Conservation (phyloP, 179 eudicot genomes). For the Silene coronaria region DNA sequence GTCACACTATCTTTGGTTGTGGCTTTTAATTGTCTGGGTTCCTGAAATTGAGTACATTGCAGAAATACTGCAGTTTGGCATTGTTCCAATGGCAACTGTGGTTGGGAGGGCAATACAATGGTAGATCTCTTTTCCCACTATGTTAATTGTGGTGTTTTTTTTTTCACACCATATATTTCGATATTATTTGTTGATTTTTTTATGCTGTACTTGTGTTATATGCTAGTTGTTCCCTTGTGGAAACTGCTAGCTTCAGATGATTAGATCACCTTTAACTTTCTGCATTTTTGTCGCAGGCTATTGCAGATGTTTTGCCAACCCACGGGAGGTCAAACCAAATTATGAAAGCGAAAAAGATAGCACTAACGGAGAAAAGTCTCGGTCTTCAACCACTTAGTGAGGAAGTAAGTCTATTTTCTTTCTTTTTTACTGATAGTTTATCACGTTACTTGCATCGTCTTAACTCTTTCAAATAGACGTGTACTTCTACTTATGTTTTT, state of each 20-base stretch:
- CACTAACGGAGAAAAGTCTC: slow-evolving; percentile 48
- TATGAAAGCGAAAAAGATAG: slow-evolving; percentile 34
- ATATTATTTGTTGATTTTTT: background rate
- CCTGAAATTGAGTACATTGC: slow-evolving; percentile 10
- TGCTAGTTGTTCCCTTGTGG: background rate
- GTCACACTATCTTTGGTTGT: background rate
- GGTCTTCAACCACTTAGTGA: slow-evolving; percentile 59
- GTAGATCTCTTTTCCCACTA: slow-evolving; percentile 27
- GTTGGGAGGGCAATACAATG: slow-evolving; percentile 57
- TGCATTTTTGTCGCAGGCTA: slow-evolving; percentile 47
- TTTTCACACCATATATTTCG: background rate
- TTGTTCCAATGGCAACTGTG: slow-evolving; percentile 69
- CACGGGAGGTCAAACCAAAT: slow-evolving; percentile 29
- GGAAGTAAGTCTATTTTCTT: slow-evolving; percentile 37
- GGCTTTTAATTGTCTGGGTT: background rate
- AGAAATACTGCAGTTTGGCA: slow-evolving; percentile 53
- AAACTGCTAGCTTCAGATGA: background rate
- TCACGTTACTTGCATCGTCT: background rate
- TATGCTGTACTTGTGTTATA: slow-evolving; percentile 2
- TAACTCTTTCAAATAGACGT: background rate
- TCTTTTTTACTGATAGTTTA: background rate
- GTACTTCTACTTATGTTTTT: background rate
- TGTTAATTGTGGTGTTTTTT: slow-evolving; percentile 13
- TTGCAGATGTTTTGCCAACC: slow-evolving; percentile 43
- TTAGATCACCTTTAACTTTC: slow-evolving; percentile 4